Base-by-base conservation (phyloP, 371 early-diverging fungal genomes). In the Umbelopsis sp. region DNA sequence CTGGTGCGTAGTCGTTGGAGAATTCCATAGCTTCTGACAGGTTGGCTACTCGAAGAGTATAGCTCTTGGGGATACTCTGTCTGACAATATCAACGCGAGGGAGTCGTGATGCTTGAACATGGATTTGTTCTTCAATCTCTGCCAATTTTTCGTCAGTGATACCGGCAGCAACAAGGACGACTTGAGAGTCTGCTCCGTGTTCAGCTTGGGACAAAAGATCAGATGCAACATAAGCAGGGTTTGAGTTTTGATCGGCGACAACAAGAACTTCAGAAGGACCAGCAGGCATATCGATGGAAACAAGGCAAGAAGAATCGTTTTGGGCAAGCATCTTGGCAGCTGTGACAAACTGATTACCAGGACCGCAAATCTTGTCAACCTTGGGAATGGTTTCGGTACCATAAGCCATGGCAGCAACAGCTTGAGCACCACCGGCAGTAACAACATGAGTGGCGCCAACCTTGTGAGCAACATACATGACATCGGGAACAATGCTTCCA, bases 331-430 rank as follows among this genome's bases (percentile, higher is more conserved):
- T 97, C 84, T 99, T 99, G 67, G 99, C 98, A 3, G 97, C 96
- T 5, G 99, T 99, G 14, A 99, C 99, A 77, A 93, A 99, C 79
- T 99, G 99, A 78, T 99, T 99, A 53, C 99, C 99, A 20, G 98
- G 99, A 52, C 99, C 99, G 78, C 95, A 98, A 75, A 99, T 98
- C 87, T 99, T 99, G 80, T 98, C 98, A 0, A 97, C 99, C 84
- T 99, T 99, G 68, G 97, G 96, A 22, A 97, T 93, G 0, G 90
- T 88, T 77, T 93, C 92, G 1, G 99, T 98, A 67, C 98, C 98
- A 71, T 96, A 97, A 14, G 98, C 97, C 94, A 98, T 92, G 8
- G 97, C 97, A 38, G 97, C 99, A n/a, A 98, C 93, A 11, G 98
- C 99, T 76, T 99, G 99, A 4, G 99, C 98, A 65, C 99, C 99